phyloP scores from a whole-genome alignment of 1,139 yeast genomes.

The Geotrichum reessii region DNA sequence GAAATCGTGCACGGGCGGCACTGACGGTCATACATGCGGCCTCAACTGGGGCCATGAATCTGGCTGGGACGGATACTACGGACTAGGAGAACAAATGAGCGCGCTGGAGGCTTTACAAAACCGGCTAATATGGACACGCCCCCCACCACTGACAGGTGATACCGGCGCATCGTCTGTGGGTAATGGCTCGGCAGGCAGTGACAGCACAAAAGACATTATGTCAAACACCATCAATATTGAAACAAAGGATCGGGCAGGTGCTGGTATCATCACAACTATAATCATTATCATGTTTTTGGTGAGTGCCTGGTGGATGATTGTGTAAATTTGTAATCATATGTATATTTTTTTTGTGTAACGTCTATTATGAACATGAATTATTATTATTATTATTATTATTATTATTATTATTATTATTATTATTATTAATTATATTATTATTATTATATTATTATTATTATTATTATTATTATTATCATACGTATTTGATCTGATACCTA shows the following conservation, averaged over 20 bases:
- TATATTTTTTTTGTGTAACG: too few species aligned
- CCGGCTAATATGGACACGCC: conserved; percentile 37
- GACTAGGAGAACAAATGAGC: conserved; percentile 88
- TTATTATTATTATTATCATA: too few species aligned
- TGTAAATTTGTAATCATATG: too few species aligned
- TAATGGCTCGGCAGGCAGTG: conserved; percentile 32
- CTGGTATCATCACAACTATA: conserved; percentile 72
- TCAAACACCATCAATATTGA: conserved; percentile 4
- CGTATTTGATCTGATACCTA: too few species aligned
- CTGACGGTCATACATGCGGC: conserved; percentile 88
- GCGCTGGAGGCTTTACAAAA: conserved; percentile 75
- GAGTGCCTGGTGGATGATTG: conserved; percentile 66
- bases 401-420: too few species aligned
- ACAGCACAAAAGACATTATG: conserved; percentile 17
- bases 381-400: too few species aligned
- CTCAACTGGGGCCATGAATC: conserved; percentile 62
- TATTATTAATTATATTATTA: too few species aligned
- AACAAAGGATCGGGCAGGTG: conserved; percentile 72
- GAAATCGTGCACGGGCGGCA: conserved; percentile 75
- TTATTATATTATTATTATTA: too few species aligned
- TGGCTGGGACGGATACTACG: conserved; percentile 73
- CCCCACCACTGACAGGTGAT: conserved; percentile 41
- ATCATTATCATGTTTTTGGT: conserved; percentile 60
- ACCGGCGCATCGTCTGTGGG: conserved; percentile 47
- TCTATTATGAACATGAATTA: too few species aligned